phyloP scores from a whole-genome alignment of 441 rosid species.

The Adansonia rubrostipa region DNA sequence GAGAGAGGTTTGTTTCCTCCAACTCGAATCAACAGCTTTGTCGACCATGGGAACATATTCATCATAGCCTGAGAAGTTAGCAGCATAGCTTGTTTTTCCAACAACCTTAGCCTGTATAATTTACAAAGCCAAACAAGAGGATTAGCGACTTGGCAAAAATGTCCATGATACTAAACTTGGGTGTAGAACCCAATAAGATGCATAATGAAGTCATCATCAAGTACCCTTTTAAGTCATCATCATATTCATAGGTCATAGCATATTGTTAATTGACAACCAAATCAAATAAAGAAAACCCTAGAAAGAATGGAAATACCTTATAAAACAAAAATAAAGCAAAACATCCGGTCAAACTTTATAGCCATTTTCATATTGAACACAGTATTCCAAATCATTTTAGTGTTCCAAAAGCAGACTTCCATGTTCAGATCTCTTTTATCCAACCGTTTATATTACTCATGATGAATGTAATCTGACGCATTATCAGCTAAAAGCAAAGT shows the following conservation, averaged over 20 bases:
- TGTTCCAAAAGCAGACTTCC: constrained; percentile 8
- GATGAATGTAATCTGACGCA: constrained; percentile 15
- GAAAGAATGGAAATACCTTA: neutral
- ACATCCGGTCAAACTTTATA: neutral
- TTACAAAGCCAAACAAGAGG: constrained; percentile 12
- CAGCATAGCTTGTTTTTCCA: constrained; percentile 70
- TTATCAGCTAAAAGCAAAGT: constrained; percentile 3
- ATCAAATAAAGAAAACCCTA: neutral
- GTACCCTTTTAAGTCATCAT: neutral
- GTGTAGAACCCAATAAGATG: constrained; percentile 10
- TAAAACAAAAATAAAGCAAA: constrained; percentile 10
- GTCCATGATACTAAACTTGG: neutral
- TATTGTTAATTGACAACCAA: neutral
- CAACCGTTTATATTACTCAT: neutral
- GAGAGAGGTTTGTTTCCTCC: constrained; percentile 71
- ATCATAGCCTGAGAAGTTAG: constrained; percentile 83
- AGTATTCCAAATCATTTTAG: constrained; percentile 6
- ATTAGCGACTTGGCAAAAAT: constrained; percentile 11
- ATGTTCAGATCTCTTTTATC: neutral
- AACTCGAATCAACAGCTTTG: constrained; percentile 87
- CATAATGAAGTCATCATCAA: neutral
- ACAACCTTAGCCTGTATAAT: constrained; percentile 71
- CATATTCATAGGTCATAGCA: neutral
- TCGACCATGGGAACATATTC: constrained; percentile 99
- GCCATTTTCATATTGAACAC: neutral